Base-by-base conservation (phyloP, 331 rosid species). In the Malus hybrid region DNA sequence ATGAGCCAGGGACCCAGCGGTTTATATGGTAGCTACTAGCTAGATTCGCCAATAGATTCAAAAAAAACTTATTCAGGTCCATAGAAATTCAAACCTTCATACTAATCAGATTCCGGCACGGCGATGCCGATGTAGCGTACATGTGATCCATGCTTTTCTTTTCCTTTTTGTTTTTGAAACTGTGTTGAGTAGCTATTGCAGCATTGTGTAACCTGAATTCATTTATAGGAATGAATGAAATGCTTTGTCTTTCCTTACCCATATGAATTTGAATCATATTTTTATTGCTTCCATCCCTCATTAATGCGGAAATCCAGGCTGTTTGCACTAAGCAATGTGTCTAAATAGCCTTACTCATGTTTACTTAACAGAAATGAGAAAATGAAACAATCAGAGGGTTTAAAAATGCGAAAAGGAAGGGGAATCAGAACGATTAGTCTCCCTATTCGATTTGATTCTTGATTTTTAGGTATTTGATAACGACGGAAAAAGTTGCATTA, bases 1-100 rank as follows among this genome's bases (percentile, higher is more conserved):
- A 89, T 80, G 99, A 90, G 52, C 82, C 87, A 55, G 97, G 97
- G 63, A 80, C 86, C 61, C 99, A 92, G 75, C 88, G 99, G 85
- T 95, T 95, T 78, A 87, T 95, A 66, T 92, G 97, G 99, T 92
- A 86, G 89, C 36, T 16, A 1, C 18, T 86, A 83, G 90, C 71
- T 22, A 12, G 24, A 65, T 69, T 10, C 36, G 28, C 42, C 7
- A 0, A 52, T 5, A 24, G 29, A 72, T 57, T 52, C 67, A 0
- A 22, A 57, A 52, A 52, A 52, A 16, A 16, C 9, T 1, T 52
- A 0, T 52, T 52, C 57, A 16, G 20, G 57, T 19, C 20, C 20
- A 16, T 16, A 52, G 57, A 52, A 52, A 52, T 16, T 52, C 57
- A 6, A 52, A 52, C 57, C 19, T 52, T 16, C 10, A 16, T 18